Conservation (phyloP, 78 protist species). For the Dictyostelium capitatum region DNA sequence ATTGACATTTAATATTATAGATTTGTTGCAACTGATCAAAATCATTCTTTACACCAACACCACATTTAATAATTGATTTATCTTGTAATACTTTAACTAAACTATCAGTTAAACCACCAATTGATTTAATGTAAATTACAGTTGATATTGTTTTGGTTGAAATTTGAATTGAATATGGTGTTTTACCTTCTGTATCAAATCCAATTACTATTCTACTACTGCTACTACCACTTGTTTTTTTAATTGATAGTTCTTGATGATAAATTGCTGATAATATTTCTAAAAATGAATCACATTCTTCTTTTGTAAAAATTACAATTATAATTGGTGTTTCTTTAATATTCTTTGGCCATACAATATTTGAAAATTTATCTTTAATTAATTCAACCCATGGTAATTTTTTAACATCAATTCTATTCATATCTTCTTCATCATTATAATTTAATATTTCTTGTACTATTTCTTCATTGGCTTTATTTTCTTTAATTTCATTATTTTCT, state of each 20-base stretch:
- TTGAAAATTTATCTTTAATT: conserved; percentile 24
- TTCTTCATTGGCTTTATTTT: not conserved
- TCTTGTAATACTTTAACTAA: not conserved
- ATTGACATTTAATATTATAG: not conserved
- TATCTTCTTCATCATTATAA: conserved; percentile 9
- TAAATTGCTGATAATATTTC: conserved; percentile 7
- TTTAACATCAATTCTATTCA: conserved; percentile 15
- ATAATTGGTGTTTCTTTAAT: conserved; percentile 28
- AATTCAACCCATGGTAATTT: conserved; percentile 34
- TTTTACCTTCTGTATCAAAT: conserved; percentile 51
- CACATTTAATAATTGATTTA: conserved; percentile 12
- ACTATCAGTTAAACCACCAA: conserved; percentile 11
- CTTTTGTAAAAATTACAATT: not conserved
- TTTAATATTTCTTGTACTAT: not conserved
- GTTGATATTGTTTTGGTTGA: conserved; percentile 42
- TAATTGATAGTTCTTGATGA: not conserved
- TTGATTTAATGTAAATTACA: conserved; percentile 27
- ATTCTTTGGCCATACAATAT: conserved; percentile 53
- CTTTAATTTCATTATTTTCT: not conserved
- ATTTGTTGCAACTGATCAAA: conserved; percentile 13
- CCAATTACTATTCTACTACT: conserved; percentile 31
- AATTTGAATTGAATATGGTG: conserved; percentile 26
- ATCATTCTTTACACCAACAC: conserved; percentile 50
- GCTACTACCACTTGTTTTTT: not conserved
- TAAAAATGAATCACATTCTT: conserved; percentile 20